These are phyloP conservation scores for Acaromyces ingoldii DNA, from an alignment of 1,284 basidiomycete genomes.

Conservation along the genomic window DNA sequence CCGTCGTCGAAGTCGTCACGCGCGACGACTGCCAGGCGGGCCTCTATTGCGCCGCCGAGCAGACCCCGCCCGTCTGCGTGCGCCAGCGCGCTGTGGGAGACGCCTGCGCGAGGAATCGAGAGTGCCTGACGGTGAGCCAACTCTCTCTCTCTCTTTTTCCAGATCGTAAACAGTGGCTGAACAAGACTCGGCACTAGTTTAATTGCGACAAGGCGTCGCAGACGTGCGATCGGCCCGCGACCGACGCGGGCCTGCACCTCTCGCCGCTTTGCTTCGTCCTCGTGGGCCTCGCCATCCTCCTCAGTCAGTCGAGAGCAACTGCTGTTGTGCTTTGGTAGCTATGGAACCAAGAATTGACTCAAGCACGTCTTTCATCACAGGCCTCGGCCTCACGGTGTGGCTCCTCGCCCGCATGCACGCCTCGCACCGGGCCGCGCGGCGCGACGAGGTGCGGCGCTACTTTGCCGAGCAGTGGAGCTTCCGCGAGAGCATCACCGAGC, in stretches of 20 bases:
- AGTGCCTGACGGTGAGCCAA: constrained; percentile 12
- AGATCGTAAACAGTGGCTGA: no score
- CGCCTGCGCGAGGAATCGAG: constrained; percentile 7
- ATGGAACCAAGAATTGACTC: background rate
- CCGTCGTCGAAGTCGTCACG: constrained; percentile 9
- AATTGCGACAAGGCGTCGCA: constrained; percentile 7
- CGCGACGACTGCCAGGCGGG: constrained; percentile 11
- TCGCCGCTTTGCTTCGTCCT: constrained; percentile 11
- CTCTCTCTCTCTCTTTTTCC: no score
- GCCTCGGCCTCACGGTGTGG: constrained; percentile 1
- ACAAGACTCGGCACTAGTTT: constrained; percentile 4
- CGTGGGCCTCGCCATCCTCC: constrained; percentile 9
- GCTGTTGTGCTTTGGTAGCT: background rate
- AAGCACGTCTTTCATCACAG: background rate
- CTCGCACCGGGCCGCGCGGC: constrained; percentile 5
- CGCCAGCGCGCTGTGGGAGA: constrained; percentile 5
- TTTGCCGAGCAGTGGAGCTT: constrained; percentile 17
- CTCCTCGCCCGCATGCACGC: constrained; percentile 9
- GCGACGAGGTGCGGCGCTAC: constrained; percentile 16
- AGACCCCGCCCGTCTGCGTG: background rate
- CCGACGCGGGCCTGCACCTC: background rate
- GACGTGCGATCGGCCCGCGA: background rate
- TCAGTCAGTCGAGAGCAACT: background rate
- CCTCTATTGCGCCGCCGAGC: constrained; percentile 12
- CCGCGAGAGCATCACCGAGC: constrained; percentile 9